A percentile compares a stretch with the other conserved stretches of the same genome.
These are phyloP conservation scores for Acacia concinna DNA, from an alignment of 331 rosid genomes.

Conservation along the genomic window DNA sequence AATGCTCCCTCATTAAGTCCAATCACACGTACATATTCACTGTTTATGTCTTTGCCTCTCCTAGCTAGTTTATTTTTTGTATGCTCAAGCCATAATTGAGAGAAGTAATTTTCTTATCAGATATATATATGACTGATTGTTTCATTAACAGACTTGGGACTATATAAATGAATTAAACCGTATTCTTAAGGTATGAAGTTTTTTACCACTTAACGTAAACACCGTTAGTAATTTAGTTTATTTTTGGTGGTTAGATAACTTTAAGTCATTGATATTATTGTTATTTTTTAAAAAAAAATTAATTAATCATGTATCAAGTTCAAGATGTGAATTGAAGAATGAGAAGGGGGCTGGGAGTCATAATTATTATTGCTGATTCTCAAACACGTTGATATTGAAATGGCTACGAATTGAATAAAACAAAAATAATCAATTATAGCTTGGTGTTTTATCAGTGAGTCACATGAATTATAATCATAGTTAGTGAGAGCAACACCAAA, in stretches of 20 bases:
- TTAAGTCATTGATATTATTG: not conserved
- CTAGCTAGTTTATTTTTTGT: not conserved
- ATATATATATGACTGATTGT: too few species aligned
- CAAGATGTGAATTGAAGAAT: not conserved
- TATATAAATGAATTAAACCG: too few species aligned
- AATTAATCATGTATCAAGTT: too few species aligned
- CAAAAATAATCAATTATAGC: too few species aligned
- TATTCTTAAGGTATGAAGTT: too few species aligned
- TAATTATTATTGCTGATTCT: not conserved
- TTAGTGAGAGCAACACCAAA: not conserved
- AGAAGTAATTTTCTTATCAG: not conserved
- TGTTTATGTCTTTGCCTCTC: slow-evolving; percentile 5
- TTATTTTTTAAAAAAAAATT: not conserved
- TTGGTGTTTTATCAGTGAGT: too few species aligned
- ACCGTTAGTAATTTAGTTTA: too few species aligned
- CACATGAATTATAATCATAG: not conserved
- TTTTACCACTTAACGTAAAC: too few species aligned
- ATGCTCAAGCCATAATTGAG: not conserved
- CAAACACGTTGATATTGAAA: not conserved
- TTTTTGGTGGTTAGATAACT: not conserved
- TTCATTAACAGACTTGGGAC: not conserved
- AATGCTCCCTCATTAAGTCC: not conserved
- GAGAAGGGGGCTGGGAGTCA: not conserved
- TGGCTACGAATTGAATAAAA: not conserved
- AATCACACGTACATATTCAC: slow-evolving; percentile 27